Evolutionary conservation across 345 rosid genomes (phyloP), one percentile per base, ranked within the genome.

Genomic region (Salix udensis): DNA sequence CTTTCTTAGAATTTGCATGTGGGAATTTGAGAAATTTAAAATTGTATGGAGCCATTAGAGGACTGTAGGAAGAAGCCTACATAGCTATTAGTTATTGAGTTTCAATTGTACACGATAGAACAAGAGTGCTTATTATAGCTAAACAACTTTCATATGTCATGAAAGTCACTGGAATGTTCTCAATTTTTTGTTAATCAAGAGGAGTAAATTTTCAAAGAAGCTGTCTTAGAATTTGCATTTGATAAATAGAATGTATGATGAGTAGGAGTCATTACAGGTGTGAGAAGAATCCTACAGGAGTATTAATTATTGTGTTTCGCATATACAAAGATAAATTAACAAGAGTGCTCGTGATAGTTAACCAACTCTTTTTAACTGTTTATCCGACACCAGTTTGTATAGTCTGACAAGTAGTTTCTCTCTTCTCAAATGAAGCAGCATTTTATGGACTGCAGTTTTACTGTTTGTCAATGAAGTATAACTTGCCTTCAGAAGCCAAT

Each of bases 391-490:
- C 10, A 4, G 48, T 23, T 55, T 34, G 9, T 65, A 31, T 34
- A 24, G 40, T 42, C 42, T 42, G 21, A 55, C 15, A 23, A 4
- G 31, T 36, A 15, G 44, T 60, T 80, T 31, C 19, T 62, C 26
- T 70, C 44, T 67, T 55, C 64, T 72, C 72, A 28, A 70, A 37
- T 37, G 53, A 10, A 7, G 40, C 58, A 62, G 55, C 37, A 31
- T 72, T 73, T 31, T 50, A 26, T 65, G 69, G 72, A 64, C n/a
- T 42, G 50, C 28, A 18, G 52, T 62, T 74, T 31, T 55, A 15
- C 60, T 76, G 36, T 16, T 64, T 53, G 67, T 74, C 28, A 70
- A 14, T 36, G 50, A 40, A 19, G 21, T 42, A 64, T 19, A 31
- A 31, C 58, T 74, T 66, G 64, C 50, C 70, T 30, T 55, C 77